Percentiles rank a stretch among this genome's conserved stretches.
Evolutionary conservation across 2,329 filamentous ascomycete genomes (phyloP).

Genomic region (Periconia digitata): DNA sequence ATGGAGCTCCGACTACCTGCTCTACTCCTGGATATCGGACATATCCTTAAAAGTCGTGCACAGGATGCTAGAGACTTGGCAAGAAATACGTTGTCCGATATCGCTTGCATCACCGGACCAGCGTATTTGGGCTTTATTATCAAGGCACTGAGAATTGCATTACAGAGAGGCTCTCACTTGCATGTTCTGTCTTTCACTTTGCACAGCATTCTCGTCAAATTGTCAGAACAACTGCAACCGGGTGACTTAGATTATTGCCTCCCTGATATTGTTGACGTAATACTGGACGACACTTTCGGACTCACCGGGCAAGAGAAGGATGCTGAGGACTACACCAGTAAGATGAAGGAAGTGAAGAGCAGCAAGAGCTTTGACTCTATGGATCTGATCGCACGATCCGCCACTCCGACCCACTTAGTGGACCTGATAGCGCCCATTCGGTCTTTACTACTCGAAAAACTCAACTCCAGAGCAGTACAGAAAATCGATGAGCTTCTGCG

Average conservation of each 20-base stretch:
- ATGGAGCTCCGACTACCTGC: constrained; percentile 75
- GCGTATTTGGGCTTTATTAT: constrained; percentile 89
- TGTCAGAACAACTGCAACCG: constrained; percentile 70
- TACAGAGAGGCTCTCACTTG: constrained; percentile 85
- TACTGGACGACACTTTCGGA: constrained; percentile 98
- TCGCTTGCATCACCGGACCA: constrained; percentile 77
- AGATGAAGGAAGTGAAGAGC: constrained; percentile 97
- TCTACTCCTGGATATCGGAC: constrained; percentile 87
- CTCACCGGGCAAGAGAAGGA: constrained; percentile 93
- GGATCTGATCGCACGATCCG: constrained; percentile 83
- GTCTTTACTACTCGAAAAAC: constrained; percentile 76
- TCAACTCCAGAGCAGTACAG: constrained; percentile 78
- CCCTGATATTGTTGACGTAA: constrained; percentile 72
- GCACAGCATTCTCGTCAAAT: constrained; percentile 81
- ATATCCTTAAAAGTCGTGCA: constrained; percentile 86
- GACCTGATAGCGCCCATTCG: constrained; percentile 78
- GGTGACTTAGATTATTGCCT: constrained; percentile 91
- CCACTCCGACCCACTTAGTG: constrained; percentile 72
- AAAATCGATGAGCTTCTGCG: constrained; percentile 89
- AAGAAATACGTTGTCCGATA: constrained; percentile 81
- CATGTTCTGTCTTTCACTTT: constrained; percentile 95
- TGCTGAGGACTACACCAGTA: constrained; percentile 88
- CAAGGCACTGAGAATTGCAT: constrained; percentile 80
- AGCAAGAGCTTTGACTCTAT: constrained; percentile 98
- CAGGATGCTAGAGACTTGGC: constrained; percentile 90